These are phyloP conservation scores for Hyphodiscus sp. DNA, from an alignment of 2,329 filamentous ascomycete genomes.

Conservation along the genomic window DNA sequence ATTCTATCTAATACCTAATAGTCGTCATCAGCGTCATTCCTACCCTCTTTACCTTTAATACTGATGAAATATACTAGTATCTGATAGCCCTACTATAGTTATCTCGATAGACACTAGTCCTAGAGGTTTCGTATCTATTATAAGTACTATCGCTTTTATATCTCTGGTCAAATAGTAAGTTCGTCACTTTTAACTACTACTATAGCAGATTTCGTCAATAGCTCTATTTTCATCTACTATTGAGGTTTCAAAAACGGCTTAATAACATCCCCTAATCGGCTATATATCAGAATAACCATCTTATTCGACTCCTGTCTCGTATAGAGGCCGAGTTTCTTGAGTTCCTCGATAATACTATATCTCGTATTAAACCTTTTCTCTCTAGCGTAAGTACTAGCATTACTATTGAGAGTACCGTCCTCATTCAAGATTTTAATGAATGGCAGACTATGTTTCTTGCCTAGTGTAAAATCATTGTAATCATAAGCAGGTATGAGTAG, in stretches of 20 bases:
- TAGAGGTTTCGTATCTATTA: conserved; percentile 84
- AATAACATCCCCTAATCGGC: conserved; percentile 87
- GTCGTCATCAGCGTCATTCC: conserved; percentile 48
- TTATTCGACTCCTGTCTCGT: conserved; percentile 93
- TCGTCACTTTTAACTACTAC: conserved; percentile 73
- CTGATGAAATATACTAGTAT: conserved; percentile 83
- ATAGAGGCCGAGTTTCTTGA: conserved; percentile 80
- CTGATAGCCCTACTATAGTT: conserved; percentile 97
- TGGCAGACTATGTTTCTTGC: conserved; percentile 72
- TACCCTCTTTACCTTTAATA: conserved; percentile 60
- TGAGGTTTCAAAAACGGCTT: conserved; percentile 94
- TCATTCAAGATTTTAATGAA: conserved; percentile 96
- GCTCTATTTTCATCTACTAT: conserved; percentile 96
- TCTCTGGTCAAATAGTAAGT: conserved; percentile 80
- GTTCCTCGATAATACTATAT: conserved; percentile 75
- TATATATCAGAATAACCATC: conserved; percentile 89
- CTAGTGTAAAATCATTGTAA: conserved; percentile 86
- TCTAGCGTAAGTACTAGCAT: conserved; percentile 73
- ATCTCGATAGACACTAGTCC: conserved; percentile 91
- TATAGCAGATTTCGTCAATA: conserved; percentile 72
- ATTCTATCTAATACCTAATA: conserved; percentile 80
- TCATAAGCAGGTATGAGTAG: conserved; percentile 94
- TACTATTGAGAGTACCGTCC: conserved; percentile 80
- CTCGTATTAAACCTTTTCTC: conserved; percentile 89
- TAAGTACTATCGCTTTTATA: conserved; percentile 76